These are phyloP conservation scores for Hamigera avellanea DNA, from an alignment of 495 filamentous ascomycete genomes.

Conservation along the genomic window DNA sequence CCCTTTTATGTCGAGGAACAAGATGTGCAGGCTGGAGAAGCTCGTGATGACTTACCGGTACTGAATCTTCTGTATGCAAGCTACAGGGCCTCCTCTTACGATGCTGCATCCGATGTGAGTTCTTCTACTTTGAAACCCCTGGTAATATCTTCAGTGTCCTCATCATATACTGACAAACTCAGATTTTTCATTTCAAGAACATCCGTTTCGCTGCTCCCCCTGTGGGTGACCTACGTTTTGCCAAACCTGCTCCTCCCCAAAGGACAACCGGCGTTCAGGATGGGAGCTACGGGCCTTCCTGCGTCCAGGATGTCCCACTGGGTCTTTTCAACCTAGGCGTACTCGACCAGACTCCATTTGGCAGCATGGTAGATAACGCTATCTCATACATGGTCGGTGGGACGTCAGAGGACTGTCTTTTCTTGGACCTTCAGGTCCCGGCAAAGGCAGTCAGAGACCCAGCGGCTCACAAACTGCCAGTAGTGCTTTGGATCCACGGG, in stretches of 20 bases:
- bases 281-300: conserved; percentile 33
- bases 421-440: conserved; percentile 30
- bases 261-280: conserved; percentile 32
- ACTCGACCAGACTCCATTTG: conserved; percentile 6
- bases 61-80: neutral
- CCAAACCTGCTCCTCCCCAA: conserved; percentile 36
- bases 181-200: conserved; percentile 18
- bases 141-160: no score
- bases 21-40: no score
- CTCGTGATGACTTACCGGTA: no score
- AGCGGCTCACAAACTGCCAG: conserved; percentile 8
- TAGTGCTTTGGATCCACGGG: conserved; percentile 21
- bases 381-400: conserved; percentile 1
- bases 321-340: conserved; percentile 8
- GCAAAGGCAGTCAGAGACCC: conserved; percentile 18
- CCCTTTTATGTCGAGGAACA: no score
- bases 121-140: no score
- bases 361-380: conserved; percentile 5
- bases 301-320: conserved; percentile 20
- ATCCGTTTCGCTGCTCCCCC: conserved; percentile 46
- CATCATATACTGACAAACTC: neutral
- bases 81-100: neutral
- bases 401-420: conserved; percentile 25
- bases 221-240: conserved; percentile 38
- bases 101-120: neutral